Evolutionary conservation across 192 early-diverging fungal genomes (phyloP).

Genomic region (Entomortierella beljakovae): DNA sequence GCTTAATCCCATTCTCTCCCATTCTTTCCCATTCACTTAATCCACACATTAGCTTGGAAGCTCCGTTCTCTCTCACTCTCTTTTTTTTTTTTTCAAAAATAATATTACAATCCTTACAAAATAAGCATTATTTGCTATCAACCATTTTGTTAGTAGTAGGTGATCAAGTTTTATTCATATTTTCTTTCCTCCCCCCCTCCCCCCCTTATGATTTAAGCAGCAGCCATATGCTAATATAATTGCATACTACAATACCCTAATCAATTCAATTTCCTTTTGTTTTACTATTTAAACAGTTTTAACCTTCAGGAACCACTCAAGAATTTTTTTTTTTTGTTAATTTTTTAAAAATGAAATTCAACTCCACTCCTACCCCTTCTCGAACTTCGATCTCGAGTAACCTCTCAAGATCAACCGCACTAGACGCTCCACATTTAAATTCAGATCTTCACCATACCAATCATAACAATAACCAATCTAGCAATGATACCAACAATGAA

Average conservation of each 20-base stretch:
- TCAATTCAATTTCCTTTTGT: no score
- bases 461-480: not conserved
- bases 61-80: no score
- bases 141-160: no score
- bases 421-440: conserved; percentile 2
- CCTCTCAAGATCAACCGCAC: conserved; percentile 19
- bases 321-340: not conserved
- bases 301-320: not conserved
- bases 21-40: not conserved
- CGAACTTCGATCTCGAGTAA: conserved; percentile 15
- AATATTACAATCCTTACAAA: no score
- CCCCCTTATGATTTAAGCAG: no score
- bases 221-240: no score
- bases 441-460: conserved; percentile 1
- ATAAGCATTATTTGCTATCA: no score
- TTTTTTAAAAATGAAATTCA: not conserved
- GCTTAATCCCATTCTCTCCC: no score
- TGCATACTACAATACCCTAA: no score
- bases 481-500: not conserved
- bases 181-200: no score
- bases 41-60: not conserved
- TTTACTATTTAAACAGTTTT: not conserved
- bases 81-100: no score
- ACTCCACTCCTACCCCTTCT: conserved; percentile 14
- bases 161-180: no score